Evolutionary conservation across 1,139 yeast species (phyloP).

Genomic region (Schwanniomyces etchellsii): DNA sequence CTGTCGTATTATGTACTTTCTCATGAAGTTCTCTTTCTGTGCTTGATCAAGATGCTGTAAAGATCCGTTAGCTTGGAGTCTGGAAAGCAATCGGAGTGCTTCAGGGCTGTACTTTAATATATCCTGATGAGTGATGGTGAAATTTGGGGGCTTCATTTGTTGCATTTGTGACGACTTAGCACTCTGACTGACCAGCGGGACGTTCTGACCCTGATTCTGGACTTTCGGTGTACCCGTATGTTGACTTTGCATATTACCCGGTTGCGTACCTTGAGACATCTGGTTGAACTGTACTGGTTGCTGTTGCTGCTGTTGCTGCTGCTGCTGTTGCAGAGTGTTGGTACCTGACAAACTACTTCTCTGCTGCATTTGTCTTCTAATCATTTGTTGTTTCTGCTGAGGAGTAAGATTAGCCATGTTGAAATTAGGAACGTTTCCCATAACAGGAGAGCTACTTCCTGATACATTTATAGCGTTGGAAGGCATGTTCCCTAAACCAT

Average conservation of each 20-base stretch:
- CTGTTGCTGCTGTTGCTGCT: slow-evolving; percentile 11
- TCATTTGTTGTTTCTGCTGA: slow-evolving; percentile 3
- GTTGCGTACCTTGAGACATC: slow-evolving; percentile 4
- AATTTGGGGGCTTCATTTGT: slow-evolving; percentile 24
- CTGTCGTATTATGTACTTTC: slow-evolving; percentile 37
- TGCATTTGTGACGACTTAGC: slow-evolving; percentile 10
- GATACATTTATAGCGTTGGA: slow-evolving; percentile 6
- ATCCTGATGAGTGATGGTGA: slow-evolving; percentile 38
- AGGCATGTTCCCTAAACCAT: slow-evolving; percentile 7
- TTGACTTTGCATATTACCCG: slow-evolving; percentile 11
- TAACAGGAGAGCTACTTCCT: slow-evolving; percentile 3
- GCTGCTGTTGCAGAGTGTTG: slow-evolving; percentile 29
- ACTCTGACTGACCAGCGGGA: slow-evolving; percentile 11
- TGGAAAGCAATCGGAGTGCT: slow-evolving; percentile 33
- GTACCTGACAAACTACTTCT: slow-evolving; percentile 33
- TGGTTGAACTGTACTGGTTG: slow-evolving; percentile 6
- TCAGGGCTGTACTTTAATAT: slow-evolving; percentile 35
- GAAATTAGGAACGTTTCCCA: slow-evolving; percentile 4
- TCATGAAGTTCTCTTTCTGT: slow-evolving; percentile 36
- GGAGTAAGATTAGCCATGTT: slow-evolving; percentile 7
- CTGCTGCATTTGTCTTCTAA: slow-evolving; percentile 12
- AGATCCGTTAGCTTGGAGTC: slow-evolving; percentile 36
- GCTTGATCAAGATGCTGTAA: slow-evolving; percentile 29
- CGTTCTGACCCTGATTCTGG: slow-evolving; percentile 12
- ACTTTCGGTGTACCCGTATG: slow-evolving; percentile 6